Conservation (phyloP, 2,329 filamentous ascomycete species). For the Chalaropsis ovoidea region DNA sequence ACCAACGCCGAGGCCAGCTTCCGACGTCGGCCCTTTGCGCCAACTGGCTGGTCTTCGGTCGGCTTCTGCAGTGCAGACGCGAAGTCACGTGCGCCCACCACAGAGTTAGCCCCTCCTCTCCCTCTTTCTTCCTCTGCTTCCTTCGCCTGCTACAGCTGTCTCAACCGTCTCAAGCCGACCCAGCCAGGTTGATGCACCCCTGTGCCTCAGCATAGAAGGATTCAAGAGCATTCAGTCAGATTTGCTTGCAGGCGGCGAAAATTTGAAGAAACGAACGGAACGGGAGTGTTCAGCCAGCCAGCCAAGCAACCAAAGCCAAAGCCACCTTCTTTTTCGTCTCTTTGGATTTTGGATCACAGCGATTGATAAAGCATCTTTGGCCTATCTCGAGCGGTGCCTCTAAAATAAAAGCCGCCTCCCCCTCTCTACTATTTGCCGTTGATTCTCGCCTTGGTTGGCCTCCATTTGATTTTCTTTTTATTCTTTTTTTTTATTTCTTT, state of each 20-base stretch:
- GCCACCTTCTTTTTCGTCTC: not conserved
- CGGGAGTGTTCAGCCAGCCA: slow-evolving; percentile 1
- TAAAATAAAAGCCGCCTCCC: not conserved
- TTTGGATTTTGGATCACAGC: not conserved
- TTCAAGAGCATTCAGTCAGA: not conserved
- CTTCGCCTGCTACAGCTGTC: not conserved
- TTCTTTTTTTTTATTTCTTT: not conserved
- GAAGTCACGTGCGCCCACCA: not conserved
- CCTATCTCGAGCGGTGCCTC: not conserved
- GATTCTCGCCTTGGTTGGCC: not conserved
- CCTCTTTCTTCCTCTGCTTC: not conserved
- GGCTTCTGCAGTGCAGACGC: not conserved
- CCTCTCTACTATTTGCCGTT: not conserved
- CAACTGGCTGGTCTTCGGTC: not conserved
- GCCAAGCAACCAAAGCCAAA: not conserved
- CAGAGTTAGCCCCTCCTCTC: not conserved
- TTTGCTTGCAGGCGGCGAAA: not conserved
- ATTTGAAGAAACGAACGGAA: not conserved
- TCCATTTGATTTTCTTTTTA: not conserved
- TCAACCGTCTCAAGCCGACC: not conserved
- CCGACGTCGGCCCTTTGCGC: not conserved
- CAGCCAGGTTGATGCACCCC: not conserved
- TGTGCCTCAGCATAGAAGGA: not conserved
- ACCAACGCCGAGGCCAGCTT: not conserved
- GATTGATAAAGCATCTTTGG: slow-evolving; percentile 4